Evolutionary conservation across 192 early-diverging fungal genomes (phyloP).

Genomic region (Thoreauomyces humboldtii): DNA sequence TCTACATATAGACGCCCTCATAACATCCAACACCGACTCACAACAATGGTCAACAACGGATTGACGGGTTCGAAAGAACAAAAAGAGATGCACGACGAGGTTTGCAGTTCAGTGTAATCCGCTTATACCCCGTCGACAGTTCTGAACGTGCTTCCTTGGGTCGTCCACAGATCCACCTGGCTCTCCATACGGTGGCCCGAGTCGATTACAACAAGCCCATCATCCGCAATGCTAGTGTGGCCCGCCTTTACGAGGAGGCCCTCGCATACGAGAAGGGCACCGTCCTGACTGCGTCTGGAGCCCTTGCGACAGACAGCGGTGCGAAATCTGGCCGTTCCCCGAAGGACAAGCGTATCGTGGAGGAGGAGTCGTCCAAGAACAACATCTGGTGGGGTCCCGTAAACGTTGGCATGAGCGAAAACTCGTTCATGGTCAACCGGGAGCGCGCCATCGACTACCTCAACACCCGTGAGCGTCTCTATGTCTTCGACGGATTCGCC

Average conservation of each 20-base stretch:
- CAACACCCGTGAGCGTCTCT: conserved; percentile 85
- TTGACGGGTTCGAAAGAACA: no score
- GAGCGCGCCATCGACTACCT: conserved; percentile 95
- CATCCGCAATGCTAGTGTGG: conserved; percentile 77
- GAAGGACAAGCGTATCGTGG: conserved; percentile 96
- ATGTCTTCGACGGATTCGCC: conserved; percentile 95
- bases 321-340: conserved; percentile 91
- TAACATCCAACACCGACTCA: no score
- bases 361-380: conserved; percentile 77
- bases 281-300: conserved; percentile 83
- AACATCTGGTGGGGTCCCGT: conserved; percentile 99
- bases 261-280: conserved; percentile 82
- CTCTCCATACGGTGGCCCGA: conserved; percentile 66
- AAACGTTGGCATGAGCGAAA: conserved; percentile 80
- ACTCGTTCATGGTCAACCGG: conserved; percentile 88
- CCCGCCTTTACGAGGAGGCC: conserved; percentile 92
- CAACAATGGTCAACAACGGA: no score
- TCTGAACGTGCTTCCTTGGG: no score
- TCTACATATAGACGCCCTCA: no score
- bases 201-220: conserved; percentile 82
- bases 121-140: no score
- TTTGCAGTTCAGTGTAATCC: no score
- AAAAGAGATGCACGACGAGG: no score
- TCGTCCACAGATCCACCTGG: conserved; percentile 67
- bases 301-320: conserved; percentile 86